Evolutionary conservation across 495 filamentous ascomycete species (phyloP), one percentile per base, ranked within the genome.

Genomic region (Copromyces sp.): DNA sequence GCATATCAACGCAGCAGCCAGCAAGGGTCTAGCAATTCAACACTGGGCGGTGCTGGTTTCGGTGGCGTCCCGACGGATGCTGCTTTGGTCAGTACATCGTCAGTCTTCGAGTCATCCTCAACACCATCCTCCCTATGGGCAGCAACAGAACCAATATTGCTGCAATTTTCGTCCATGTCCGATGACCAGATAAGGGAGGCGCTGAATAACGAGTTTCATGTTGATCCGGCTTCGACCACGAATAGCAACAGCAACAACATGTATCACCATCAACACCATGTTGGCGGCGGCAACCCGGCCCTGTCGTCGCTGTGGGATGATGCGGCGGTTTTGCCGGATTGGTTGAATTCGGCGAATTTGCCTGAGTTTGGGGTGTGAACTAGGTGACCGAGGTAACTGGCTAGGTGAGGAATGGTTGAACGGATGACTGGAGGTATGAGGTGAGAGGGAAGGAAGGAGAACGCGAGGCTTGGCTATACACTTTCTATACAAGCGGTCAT

Each of bases 151-250:
- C 84, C 88, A 6, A 77, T 91, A 44, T 3, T 61, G 24, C 29
- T 61, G 1, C 88, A 88, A 68, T 90, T 91, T 77, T 90, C 89
- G 11, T 84, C 88, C 41, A 91, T 91, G 89, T 90, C 89, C 6
- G 88, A 89, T 70, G 82, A 88, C 71, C 88, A 91, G 75, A 88
- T 90, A 39, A 82, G 87, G 7, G 87, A 90, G 75, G 88, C 88
- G 17, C 85, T 91, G 53, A 87, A 84, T 11, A 86, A 86, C 37
- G 85, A 87, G 29, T 87, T 90, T 74, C 87, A 86, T 32, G 81
- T 82, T 3, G 84, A 79, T 6, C 75, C 78, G 53, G 53, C 53
- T 35, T 35, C 53, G 5, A 2, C 29, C 0, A 5, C 53, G 14
- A 16, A 24, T 0, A 32, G 9, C 14, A 35, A 59, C 12, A 0